Evolutionary conservation across 306 rosid genomes (phyloP), one percentile per base, ranked within the genome.

Genomic region (Begonia peltatifolia): DNA sequence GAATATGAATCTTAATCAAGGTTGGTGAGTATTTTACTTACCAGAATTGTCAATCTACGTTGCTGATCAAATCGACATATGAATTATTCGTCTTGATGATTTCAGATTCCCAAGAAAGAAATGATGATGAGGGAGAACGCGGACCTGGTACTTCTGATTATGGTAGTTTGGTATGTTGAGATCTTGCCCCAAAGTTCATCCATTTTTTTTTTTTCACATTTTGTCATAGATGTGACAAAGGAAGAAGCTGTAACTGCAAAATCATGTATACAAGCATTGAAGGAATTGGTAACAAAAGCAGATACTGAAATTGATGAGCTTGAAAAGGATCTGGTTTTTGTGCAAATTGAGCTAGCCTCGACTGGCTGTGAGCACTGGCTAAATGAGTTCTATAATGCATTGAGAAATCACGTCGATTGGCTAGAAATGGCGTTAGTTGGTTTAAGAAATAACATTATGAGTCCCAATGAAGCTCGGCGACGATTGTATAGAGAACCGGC

Each of bases 231-330:
- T 76, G 55, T 25, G 49, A 72, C 79, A 41, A 84, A 80, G 70
- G 94, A 87, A 71, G 65, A 70, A 71, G 73, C 70, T 20, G 61
- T 78, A 79, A 65, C 77, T 41, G 74, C 56, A 69, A 73, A 70
- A 56, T 73, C 53, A 48, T 76, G 86, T 52, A 53, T 80, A 60
- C 79, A 68, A 63, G 94, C 78, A 63, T 60, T 83, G 64, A 63
- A 68, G 65, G 63, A 65, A 68, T 73, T 73, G 70, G 63, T 76
- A 60, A 60, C 59, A 54, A 68, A 74, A 55, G 87, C 78, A 2
- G 82, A 78, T 60, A 57, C 36, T 35, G 94, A 83, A 60, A 71
- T 80, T 35, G 76, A 76, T 67, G 87, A 74, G 41, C 89, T 87
- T 54, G 82, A 72, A 59, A 65, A 60, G 44, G 70, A 78, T 56